Evolutionary conservation across 1,284 basidiomycete species (phyloP), one percentile per base, ranked within the genome.

Genomic region (Naganishia liquefaciens): DNA sequence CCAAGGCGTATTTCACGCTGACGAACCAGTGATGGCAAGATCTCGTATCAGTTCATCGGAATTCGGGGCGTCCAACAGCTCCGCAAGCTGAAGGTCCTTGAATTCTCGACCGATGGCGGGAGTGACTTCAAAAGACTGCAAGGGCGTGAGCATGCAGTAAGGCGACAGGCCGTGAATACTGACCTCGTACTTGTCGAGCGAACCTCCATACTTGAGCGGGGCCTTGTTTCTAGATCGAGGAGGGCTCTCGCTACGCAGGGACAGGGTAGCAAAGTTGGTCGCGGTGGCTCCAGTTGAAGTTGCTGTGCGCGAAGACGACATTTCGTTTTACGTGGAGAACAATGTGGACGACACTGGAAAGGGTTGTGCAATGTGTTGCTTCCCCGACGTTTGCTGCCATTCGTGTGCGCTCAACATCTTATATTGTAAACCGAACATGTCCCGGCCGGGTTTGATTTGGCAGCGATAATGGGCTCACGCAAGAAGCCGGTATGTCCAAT

Each of bases 11-110:
- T 1, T 23, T 33, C 17, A 37, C 19, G 43, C 5, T 1, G 19
- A 68, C 70, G 53, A 46, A 77, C 72, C 81, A 55, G 85, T 81
- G 4, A 81, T 82, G 0, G 85, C 85, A 11, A 84, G 78, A 70
- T 84, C 82, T 28, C 74, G 73, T 55, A 83, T 72, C 50, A 83
- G 74, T 58, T 80, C 80, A 58, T 83, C 81, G 2, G 80, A 69
- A 66, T 82, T 79, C 6, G 72, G 64, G 2, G 79, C 79, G 17
- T 76, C 71, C 30, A 83, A 71, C 30, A 82, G 70, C 13, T 77
- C 73, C 3, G 73, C 72, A 11, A 82, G 73, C 69, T 83, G 81
- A 6, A 81, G 71, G 51, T 75, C 71, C 25, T 67, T 72, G 73
- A 82, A 83, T 69, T 80, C 77, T 42, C 73, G 75, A 23, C 76